Percentiles rank a stretch among this genome's conserved stretches.
Evolutionary conservation across 257 asterid genomes (phyloP).

Genomic region (Solanum corneliomulleri): DNA sequence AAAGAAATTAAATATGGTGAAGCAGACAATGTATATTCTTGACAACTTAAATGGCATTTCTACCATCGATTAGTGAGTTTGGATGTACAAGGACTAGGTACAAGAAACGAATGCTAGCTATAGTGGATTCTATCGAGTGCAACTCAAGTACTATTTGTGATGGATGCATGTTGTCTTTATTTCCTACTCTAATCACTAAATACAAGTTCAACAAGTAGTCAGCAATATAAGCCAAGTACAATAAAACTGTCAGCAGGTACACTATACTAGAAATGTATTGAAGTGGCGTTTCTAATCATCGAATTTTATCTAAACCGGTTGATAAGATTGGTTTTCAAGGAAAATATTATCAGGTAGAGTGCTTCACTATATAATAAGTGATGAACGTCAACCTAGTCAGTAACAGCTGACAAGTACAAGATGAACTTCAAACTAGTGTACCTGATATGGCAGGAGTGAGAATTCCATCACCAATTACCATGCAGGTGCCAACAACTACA

Average conservation of each 20-base stretch:
- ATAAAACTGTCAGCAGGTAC: neutral
- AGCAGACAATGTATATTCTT: neutral
- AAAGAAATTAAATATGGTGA: neutral
- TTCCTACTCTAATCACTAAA: neutral
- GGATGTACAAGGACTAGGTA: neutral
- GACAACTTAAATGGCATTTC: neutral
- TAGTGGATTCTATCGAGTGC: neutral
- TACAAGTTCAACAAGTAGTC: neutral
- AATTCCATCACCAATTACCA: constrained; percentile 23
- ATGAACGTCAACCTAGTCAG: neutral
- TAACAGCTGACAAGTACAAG: neutral
- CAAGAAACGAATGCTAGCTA: neutral
- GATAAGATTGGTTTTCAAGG: neutral
- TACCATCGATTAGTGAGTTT: neutral
- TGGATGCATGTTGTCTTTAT: neutral
- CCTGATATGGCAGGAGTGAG: constrained; percentile 24
- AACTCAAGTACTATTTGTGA: neutral
- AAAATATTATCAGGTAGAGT: neutral
- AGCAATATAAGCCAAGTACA: neutral
- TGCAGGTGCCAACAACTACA: constrained; percentile 19
- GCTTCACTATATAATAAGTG: neutral
- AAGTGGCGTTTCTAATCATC: neutral
- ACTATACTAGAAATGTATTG: neutral
- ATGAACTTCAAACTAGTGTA: neutral
- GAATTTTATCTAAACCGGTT: neutral